Conservation (phyloP, 2,329 filamentous ascomycete genomes). For the Spiromastix sp. region DNA sequence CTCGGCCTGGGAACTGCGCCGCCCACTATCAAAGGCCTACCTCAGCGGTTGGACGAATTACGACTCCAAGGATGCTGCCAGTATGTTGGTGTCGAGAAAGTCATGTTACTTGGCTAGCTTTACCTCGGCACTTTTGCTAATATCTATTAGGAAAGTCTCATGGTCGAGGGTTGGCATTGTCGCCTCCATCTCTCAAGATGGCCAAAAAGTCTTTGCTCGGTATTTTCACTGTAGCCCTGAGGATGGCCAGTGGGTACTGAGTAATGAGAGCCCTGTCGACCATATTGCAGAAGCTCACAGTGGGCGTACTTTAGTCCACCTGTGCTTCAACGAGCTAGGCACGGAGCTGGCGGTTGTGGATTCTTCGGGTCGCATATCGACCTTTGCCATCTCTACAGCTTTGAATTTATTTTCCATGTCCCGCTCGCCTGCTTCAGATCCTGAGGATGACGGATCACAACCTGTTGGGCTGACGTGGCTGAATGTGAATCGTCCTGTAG, state of each 20-base stretch:
- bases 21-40: conserved; percentile 54
- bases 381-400: conserved; percentile 60
- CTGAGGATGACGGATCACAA: conserved; percentile 62
- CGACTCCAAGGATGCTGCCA: conserved; percentile 68
- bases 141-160: conserved; percentile 54
- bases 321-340: conserved; percentile 69
- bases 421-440: conserved; percentile 55
- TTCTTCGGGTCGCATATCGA: conserved; percentile 62
- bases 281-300: conserved; percentile 52
- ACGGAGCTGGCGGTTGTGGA: conserved; percentile 80
- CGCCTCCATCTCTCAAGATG: conserved; percentile 66
- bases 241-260: conserved; percentile 65
- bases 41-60: conserved; percentile 66
- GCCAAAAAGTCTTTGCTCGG: conserved; percentile 58
- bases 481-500: conserved; percentile 42
- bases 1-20: conserved; percentile 46
- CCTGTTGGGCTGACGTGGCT: conserved; percentile 86
- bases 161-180: conserved; percentile 87
- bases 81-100: conserved; percentile 51
- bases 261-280: conserved; percentile 56
- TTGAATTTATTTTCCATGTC: conserved; percentile 60
- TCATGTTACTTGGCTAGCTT: background rate
- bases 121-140: conserved; percentile 10
- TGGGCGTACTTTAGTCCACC: conserved; percentile 61
- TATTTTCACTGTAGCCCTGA: conserved; percentile 60